phyloP scores from a whole-genome alignment of 192 early-diverging fungal genomes.

The Entomortierella beljakovae region DNA sequence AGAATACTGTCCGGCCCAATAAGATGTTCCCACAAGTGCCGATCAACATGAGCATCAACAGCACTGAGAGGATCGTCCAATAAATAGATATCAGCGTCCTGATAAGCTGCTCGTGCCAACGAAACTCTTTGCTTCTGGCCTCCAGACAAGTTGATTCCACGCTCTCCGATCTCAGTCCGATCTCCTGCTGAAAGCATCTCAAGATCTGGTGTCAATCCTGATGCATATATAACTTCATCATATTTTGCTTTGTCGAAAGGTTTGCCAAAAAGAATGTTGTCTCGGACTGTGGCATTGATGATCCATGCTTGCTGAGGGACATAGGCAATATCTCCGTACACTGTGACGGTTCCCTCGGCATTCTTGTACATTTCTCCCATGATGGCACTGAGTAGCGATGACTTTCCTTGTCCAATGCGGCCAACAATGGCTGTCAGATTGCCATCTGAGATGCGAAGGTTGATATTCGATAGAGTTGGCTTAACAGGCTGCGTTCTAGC shows the following conservation, averaged over 20 bases:
- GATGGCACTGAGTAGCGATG: constrained; percentile 72
- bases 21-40: constrained; percentile 69
- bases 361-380: constrained; percentile 82
- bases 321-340: constrained; percentile 70
- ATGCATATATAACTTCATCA: constrained; percentile 13
- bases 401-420: constrained; percentile 80
- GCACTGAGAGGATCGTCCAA: constrained; percentile 90
- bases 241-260: constrained; percentile 57
- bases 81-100: constrained; percentile 79
- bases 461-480: constrained; percentile 51
- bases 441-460: constrained; percentile 40
- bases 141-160: constrained; percentile 71
- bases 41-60: constrained; percentile 80
- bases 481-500: background rate
- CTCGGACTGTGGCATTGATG: constrained; percentile 26
- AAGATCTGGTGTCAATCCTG: constrained; percentile 2
- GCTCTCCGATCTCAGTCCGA: constrained; percentile 66
- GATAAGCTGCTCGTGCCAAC: constrained; percentile 83
- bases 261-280: constrained; percentile 56
- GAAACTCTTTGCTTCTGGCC: constrained; percentile 90
- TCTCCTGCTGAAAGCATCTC: constrained; percentile 38
- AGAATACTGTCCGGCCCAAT: constrained; percentile 77
- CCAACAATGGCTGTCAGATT: constrained; percentile 71
- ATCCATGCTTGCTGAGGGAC: constrained; percentile 59
- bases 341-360: constrained; percentile 55